phyloP scores from a whole-genome alignment of 2,329 filamentous ascomycete species.

The Neopestalotiopsis clavispora region DNA sequence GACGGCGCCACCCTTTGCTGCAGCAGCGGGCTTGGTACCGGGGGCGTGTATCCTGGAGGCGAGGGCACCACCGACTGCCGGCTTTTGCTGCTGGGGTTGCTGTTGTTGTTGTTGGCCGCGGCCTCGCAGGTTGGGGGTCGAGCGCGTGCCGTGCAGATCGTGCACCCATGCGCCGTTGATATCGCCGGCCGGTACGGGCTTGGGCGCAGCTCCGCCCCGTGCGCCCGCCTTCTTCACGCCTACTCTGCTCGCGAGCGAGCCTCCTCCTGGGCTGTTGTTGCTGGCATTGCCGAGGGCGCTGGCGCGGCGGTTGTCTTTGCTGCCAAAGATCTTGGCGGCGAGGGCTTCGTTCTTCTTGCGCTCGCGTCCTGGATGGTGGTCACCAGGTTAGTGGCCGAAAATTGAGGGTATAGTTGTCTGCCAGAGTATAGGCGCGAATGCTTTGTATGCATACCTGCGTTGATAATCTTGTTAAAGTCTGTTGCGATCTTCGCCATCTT shows the following conservation, averaged over 20 bases:
- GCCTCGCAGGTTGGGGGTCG: slow-evolving; percentile 46
- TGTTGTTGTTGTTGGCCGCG: slow-evolving; percentile 40
- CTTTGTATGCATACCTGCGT: slow-evolving; percentile 46
- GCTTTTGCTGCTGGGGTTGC: slow-evolving; percentile 10
- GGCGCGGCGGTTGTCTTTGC: slow-evolving; percentile 56
- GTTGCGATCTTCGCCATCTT: slow-evolving; percentile 48
- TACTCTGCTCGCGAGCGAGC: slow-evolving; percentile 72
- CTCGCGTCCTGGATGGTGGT: slow-evolving; percentile 58
- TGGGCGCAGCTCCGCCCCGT: slow-evolving; percentile 35
- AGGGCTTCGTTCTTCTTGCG: slow-evolving; percentile 74
- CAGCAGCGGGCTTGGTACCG: slow-evolving; percentile 35
- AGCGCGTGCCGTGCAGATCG: slow-evolving; percentile 62
- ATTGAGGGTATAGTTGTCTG: slow-evolving; percentile 5
- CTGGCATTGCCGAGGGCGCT: slow-evolving; percentile 58
- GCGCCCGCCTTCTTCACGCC: slow-evolving; percentile 71
- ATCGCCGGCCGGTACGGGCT: slow-evolving; percentile 50
- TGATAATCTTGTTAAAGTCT: slow-evolving; percentile 61
- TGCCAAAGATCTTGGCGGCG: slow-evolving; percentile 73
- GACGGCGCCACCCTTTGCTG: neutral
- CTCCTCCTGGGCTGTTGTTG: slow-evolving; percentile 37
- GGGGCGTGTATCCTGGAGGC: slow-evolving; percentile 51
- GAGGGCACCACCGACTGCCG: slow-evolving; percentile 43
- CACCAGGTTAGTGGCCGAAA: slow-evolving; percentile 10
- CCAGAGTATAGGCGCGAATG: neutral
- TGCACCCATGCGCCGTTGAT: slow-evolving; percentile 75